Base-by-base conservation (phyloP, 768 basidiomycete genomes). In the Suillus alpinus region DNA sequence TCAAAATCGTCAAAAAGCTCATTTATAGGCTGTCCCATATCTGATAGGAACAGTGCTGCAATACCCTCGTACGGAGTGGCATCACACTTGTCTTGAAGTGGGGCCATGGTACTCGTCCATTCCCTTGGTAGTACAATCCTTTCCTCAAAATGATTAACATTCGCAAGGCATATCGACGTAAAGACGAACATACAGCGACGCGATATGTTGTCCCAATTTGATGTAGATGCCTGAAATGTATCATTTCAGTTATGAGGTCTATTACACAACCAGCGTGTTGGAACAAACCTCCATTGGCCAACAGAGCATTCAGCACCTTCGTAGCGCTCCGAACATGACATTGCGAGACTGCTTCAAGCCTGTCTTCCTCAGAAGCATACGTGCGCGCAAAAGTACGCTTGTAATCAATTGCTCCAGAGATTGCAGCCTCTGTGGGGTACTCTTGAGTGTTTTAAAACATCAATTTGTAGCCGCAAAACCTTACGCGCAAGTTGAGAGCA, bases 21-120 rank as follows among this genome's bases (percentile, higher is more conserved):
- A 2, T 81, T 77, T 40, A 97, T 82, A 0, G 85, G 78, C 41
- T 75, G 71, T 7, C 91, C 93, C 73, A 94, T 88, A 71, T 98
- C 97, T 9, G 81, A 77, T 18, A 87, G 66, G 72, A 98, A 89
- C 67, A 98, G 82, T 1, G 74, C 76, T 64, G 94, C 85, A 12
- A 98, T 73, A 60, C 88, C 88, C 66, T 88, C 83, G 62, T 92
- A 87, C 0, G 88, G 83, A 2, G 95, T 96, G 2, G 95, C 91
- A 60, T 91, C 89, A 73, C 97, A 99, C 69, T 89, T 90, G 76
- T 98, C 97, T 71, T 98, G 95, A 60, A 93, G 75, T 6, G 82
- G 83, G 47, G 79, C 75, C 82, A 85, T 82, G 0, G 80, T 80
- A 13, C 66, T 69, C 1, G 83, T 84, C 88, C 87, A 89, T 68